These are phyloP conservation scores for Auriscalpium orientale DNA, from an alignment of 768 basidiomycete species.

Conservation along the genomic window DNA sequence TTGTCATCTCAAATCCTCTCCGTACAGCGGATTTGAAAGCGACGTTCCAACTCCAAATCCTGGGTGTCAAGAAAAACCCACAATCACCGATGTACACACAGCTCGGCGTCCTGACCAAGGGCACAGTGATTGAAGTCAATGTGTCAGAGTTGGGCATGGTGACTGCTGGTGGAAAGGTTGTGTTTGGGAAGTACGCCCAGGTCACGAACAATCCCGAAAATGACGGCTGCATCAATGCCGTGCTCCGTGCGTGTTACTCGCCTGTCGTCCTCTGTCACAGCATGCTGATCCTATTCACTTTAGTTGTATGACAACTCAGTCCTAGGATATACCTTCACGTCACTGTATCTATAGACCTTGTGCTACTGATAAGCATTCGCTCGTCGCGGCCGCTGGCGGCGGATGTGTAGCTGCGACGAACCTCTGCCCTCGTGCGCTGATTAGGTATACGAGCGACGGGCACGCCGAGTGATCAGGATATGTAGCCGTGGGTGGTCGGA, in stretches of 20 bases:
- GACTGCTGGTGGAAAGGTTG: conserved; percentile 92
- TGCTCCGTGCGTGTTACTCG: conserved; percentile 58
- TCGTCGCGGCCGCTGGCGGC: too few relatives aligned
- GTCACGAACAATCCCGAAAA: conserved; percentile 94
- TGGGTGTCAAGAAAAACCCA: conserved; percentile 99
- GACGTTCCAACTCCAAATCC: conserved; percentile 96
- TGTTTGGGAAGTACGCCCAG: conserved; percentile 90
- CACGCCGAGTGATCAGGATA: too few relatives aligned
- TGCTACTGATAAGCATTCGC: too few relatives aligned
- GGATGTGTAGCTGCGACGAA: too few relatives aligned
- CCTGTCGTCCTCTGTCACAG: too few relatives aligned
- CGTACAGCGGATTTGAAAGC: conserved; percentile 87
- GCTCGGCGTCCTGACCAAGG: conserved; percentile 95
- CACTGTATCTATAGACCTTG: too few relatives aligned
- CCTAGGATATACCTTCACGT: too few relatives aligned
- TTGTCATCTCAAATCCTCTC: not conserved
- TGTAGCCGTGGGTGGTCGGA: too few relatives aligned
- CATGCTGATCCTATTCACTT: too few relatives aligned
- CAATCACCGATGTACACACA: conserved; percentile 98
- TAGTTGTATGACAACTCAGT: too few relatives aligned
- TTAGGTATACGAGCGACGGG: too few relatives aligned
- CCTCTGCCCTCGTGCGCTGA: too few relatives aligned
- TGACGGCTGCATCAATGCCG: conserved; percentile 93
- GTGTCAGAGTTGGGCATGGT: conserved; percentile 98
- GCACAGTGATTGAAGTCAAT: conserved; percentile 97